These are phyloP conservation scores for Paralagenidium karlingii DNA, from an alignment of 352 stramenopile species.

Conservation along the genomic window DNA sequence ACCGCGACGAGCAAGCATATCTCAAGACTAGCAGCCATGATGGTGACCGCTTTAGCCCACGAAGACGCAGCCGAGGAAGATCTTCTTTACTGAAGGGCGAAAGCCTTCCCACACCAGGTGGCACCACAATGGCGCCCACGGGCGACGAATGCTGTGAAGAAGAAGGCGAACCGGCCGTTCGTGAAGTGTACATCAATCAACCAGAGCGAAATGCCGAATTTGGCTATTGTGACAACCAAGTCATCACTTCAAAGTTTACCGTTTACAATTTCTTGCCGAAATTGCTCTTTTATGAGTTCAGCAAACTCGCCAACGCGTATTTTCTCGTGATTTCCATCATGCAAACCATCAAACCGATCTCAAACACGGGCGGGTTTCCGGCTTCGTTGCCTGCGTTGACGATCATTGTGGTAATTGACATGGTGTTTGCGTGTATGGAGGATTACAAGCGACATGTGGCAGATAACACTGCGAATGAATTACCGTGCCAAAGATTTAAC, in stretches of 20 bases:
- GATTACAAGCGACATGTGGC: slow-evolving; percentile 85
- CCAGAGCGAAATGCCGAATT: slow-evolving; percentile 35
- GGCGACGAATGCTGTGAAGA: too few relatives aligned
- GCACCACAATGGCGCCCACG: too few relatives aligned
- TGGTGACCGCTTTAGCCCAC: too few relatives aligned
- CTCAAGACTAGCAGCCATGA: too few relatives aligned
- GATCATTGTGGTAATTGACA: slow-evolving; percentile 89
- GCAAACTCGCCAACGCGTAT: slow-evolving; percentile 89
- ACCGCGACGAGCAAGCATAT: too few relatives aligned
- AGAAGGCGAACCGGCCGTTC: slow-evolving; percentile 31
- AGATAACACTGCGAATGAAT: slow-evolving; percentile 77
- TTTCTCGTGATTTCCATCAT: slow-evolving; percentile 89
- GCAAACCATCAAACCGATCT: slow-evolving; percentile 86
- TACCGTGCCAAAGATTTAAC: slow-evolving; percentile 40
- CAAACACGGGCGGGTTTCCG: slow-evolving; percentile 85
- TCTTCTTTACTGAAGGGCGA: too few relatives aligned
- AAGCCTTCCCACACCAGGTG: too few relatives aligned
- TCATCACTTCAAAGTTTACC: slow-evolving; percentile 87
- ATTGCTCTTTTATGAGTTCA: slow-evolving; percentile 85
- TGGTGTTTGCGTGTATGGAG: slow-evolving; percentile 85
- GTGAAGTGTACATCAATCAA: slow-evolving; percentile 63
- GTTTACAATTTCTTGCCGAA: slow-evolving; percentile 86
- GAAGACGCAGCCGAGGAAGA: too few relatives aligned
- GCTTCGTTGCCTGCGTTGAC: slow-evolving; percentile 83
- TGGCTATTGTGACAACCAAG: slow-evolving; percentile 56